These are phyloP conservation scores for Solanum pimpinellifolium DNA, from an alignment of 257 asterid species.

Conservation along the genomic window DNA sequence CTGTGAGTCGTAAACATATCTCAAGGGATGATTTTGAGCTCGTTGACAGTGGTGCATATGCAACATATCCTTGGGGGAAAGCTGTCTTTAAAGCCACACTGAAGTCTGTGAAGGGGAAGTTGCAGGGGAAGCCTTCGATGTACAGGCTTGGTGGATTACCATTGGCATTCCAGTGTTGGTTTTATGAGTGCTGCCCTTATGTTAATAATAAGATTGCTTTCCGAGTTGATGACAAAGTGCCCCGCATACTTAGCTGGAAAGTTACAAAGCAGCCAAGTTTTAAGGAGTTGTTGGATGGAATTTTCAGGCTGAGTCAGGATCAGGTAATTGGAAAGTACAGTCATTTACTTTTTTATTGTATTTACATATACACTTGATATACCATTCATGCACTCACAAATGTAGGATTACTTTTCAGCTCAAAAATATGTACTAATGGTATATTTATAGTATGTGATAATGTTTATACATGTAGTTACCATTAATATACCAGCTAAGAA, in stretches of 20 bases:
- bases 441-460: neutral
- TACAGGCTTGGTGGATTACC: constrained; percentile 1
- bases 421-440: neutral
- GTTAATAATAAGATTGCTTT: neutral
- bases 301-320: neutral
- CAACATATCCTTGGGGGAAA: neutral
- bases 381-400: neutral
- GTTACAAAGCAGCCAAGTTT: neutral
- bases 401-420: neutral
- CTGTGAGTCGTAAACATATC: neutral
- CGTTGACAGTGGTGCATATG: neutral
- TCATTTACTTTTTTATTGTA: neutral
- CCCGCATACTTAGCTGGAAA: neutral
- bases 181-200: neutral
- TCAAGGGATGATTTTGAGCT: neutral
- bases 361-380: neutral
- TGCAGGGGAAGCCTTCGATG: neutral
- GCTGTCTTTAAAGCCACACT: neutral
- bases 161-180: neutral
- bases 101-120: neutral
- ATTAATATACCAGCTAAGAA: neutral
- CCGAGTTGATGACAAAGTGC: constrained; percentile 1
- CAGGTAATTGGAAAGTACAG: neutral
- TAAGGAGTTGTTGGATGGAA: neutral
- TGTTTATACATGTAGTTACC: neutral